Evolutionary conservation across 2,329 filamentous ascomycete species (phyloP).

Genomic region (Xylariomycetidae sp.): DNA sequence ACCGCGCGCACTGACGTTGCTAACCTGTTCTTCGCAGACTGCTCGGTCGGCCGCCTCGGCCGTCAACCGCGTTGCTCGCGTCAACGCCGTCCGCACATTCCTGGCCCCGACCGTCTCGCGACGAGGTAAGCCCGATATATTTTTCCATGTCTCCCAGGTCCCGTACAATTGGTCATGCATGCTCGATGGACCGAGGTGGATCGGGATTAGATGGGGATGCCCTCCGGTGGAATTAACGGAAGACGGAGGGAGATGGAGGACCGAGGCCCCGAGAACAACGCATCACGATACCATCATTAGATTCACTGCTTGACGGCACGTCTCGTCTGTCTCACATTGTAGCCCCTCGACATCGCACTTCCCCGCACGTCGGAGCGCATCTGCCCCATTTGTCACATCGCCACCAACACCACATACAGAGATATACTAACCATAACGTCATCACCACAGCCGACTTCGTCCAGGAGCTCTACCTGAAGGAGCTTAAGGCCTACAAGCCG

Average conservation of each 20-base stretch:
- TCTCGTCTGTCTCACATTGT: too few relatives aligned
- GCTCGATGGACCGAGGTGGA: not conserved
- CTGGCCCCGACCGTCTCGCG: constrained; percentile 56
- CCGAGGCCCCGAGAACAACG: too few relatives aligned
- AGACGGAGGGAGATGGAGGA: too few relatives aligned
- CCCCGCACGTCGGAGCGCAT: too few relatives aligned
- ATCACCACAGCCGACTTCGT: constrained; percentile 80
- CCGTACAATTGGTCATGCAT: too few relatives aligned
- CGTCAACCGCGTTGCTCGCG: constrained; percentile 43
- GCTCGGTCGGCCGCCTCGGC: constrained; percentile 44
- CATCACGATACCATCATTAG: too few relatives aligned
- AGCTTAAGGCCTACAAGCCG: constrained; percentile 93
- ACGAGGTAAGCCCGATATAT: constrained; percentile 46
- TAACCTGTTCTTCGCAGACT: constrained; percentile 37
- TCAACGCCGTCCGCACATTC: constrained; percentile 46
- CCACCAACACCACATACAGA: too few relatives aligned
- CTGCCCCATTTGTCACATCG: too few relatives aligned
- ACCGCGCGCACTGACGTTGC: constrained; percentile 13
- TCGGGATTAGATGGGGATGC: not conserved
- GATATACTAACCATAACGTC: not conserved
- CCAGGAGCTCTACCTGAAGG: constrained; percentile 94
- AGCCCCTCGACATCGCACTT: too few relatives aligned
- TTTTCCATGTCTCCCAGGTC: constrained; percentile 2
- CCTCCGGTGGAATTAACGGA: too few relatives aligned
- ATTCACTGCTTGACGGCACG: too few relatives aligned